phyloP scores from a whole-genome alignment of 2,329 filamentous ascomycete genomes.

The Colletotrichum sp. region DNA sequence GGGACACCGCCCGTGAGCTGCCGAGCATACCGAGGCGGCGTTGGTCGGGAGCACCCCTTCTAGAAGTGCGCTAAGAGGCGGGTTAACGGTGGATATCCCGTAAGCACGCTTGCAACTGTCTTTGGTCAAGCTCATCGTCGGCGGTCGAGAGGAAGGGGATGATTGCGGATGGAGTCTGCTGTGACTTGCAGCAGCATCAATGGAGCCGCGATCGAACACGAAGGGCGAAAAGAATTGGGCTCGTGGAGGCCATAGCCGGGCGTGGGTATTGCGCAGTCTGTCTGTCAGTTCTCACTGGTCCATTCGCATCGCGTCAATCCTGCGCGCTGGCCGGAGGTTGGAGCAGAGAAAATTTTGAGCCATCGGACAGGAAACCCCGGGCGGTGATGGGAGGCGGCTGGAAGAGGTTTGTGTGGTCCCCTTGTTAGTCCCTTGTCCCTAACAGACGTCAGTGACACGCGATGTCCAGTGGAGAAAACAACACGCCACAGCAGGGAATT shows the following conservation, averaged over 20 bases:
- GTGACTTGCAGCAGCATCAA: neutral
- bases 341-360: neutral
- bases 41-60: neutral
- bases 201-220: neutral
- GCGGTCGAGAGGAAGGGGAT: neutral
- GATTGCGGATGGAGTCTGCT: neutral
- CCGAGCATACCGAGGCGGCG: slow-evolving; percentile 9
- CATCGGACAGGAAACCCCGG: neutral
- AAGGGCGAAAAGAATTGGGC: neutral
- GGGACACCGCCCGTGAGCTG: slow-evolving; percentile 1
- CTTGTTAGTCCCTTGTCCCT: slow-evolving; percentile 1
- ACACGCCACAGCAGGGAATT: slow-evolving; percentile 15
- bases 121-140: neutral
- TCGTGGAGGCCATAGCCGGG: neutral
- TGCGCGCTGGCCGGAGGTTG: neutral
- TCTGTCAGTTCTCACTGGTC: neutral
- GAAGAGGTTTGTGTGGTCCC: neutral
- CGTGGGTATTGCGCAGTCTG: neutral
- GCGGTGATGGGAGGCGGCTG: neutral
- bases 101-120: neutral
- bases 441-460: slow-evolving; percentile 16
- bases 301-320: neutral
- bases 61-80: neutral
- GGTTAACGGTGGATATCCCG: neutral
- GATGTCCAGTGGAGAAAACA: slow-evolving; percentile 6